Conservation (phyloP, 805 yeast genomes). For the Lipomyces yamadae region DNA sequence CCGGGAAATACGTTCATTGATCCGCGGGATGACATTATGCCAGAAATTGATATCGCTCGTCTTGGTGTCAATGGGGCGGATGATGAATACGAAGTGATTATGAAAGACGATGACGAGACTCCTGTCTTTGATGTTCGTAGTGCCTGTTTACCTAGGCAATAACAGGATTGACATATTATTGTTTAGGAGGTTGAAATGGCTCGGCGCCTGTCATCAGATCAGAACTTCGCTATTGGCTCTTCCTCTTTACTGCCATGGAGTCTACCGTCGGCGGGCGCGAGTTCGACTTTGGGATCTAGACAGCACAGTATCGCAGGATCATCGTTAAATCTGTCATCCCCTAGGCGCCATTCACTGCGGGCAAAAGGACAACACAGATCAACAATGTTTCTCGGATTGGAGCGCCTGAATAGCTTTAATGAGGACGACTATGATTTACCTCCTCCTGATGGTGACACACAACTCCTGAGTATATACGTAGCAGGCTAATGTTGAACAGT, state of each 20-base stretch:
- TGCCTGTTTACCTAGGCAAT: not conserved
- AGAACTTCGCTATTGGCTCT: constrained; percentile 7
- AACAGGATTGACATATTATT: not conserved
- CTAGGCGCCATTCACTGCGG: constrained; percentile 3
- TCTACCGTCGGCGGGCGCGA: constrained; percentile 3
- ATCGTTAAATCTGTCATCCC: not conserved
- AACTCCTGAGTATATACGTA: not conserved
- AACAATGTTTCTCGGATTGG: constrained; percentile 11
- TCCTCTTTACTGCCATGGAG: constrained; percentile 23
- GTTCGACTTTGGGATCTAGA: constrained; percentile 1
- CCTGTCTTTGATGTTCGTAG: constrained; percentile 5
- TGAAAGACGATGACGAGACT: constrained; percentile 1
- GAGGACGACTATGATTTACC: constrained; percentile 11
- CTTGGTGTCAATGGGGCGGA: constrained; percentile 2
- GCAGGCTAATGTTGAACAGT: not conserved
- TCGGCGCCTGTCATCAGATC: constrained; percentile 17
- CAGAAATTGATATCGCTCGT: constrained; percentile 11
- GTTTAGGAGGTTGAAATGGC: constrained; percentile 18
- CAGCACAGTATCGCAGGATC: not conserved
- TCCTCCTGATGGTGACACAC: not conserved
- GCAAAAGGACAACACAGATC: not conserved
- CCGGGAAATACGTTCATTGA: not conserved
- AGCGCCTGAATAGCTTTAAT: not conserved
- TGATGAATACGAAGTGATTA: constrained; percentile 5
- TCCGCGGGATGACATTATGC: not conserved